Conservation (phyloP, 2,329 filamentous ascomycete genomes). For the Fusarium sp. region DNA sequence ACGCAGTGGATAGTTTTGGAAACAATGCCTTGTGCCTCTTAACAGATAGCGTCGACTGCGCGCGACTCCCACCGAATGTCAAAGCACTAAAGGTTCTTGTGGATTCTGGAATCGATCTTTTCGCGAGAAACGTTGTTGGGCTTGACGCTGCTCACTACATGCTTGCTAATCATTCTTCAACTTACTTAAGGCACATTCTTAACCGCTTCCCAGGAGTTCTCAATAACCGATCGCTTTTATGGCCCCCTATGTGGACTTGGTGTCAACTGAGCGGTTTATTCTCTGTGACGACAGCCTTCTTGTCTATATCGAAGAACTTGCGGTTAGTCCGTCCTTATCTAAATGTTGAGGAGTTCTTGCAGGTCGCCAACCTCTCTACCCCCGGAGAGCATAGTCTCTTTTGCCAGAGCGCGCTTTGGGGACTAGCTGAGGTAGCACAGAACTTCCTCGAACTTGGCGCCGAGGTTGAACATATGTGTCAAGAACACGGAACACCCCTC, state of each 20-base stretch:
- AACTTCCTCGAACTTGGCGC: neutral
- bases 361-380: neutral
- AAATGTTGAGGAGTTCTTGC: neutral
- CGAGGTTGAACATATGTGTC: neutral
- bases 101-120: neutral
- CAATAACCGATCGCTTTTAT: neutral
- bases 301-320: neutral
- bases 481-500: constrained; percentile 8
- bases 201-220: neutral
- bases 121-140: neutral
- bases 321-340: neutral
- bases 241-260: neutral
- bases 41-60: too few relatives aligned
- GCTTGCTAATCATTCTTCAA: neutral
- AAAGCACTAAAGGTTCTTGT: neutral
- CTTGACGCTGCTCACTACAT: neutral
- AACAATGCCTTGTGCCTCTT: neutral
- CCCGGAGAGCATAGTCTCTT: constrained; percentile 1
- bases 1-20: neutral
- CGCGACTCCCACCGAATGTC: neutral
- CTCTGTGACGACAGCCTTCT: too few relatives aligned
- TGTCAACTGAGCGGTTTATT: too few relatives aligned
- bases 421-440: neutral
- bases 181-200: neutral
- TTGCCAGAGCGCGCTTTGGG: neutral